Evolutionary conservation across 805 yeast species (phyloP).

Genomic region (Sugiyamaella smithiae): DNA sequence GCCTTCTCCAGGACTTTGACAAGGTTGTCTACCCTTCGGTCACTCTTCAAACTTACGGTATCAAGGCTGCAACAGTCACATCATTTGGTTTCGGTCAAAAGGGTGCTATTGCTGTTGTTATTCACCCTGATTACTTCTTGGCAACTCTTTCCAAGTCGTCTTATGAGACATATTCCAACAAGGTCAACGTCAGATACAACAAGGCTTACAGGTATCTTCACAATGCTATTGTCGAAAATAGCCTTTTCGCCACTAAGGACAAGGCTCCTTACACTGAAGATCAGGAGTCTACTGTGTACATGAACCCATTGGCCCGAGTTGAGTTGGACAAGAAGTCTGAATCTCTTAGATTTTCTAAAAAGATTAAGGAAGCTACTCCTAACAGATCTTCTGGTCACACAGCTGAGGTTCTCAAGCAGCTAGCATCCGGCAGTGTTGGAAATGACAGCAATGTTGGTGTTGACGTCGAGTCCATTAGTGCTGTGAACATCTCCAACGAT

Average conservation of each 20-base stretch:
- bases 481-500: slow-evolving; percentile 81
- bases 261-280: slow-evolving; percentile 90
- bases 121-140: slow-evolving; percentile 90
- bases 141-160: slow-evolving; percentile 72
- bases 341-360: slow-evolving; percentile 32
- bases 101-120: slow-evolving; percentile 92
- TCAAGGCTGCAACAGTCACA: slow-evolving; percentile 94
- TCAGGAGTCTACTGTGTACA: slow-evolving; percentile 83
- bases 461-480: slow-evolving; percentile 85
- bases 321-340: slow-evolving; percentile 39
- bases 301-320: slow-evolving; percentile 91
- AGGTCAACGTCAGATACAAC: slow-evolving; percentile 79
- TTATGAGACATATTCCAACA: slow-evolving; percentile 67
- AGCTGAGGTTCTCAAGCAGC: slow-evolving; percentile 54
- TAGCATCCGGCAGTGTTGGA: slow-evolving; percentile 49
- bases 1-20: slow-evolving; percentile 74
- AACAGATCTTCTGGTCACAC: slow-evolving; percentile 51
- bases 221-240: slow-evolving; percentile 85
- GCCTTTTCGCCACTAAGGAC: slow-evolving; percentile 89
- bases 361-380: slow-evolving; percentile 38
- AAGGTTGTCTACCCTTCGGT: slow-evolving; percentile 93
- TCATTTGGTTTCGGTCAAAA: slow-evolving; percentile 99
- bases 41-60: slow-evolving; percentile 90
- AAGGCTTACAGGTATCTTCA: slow-evolving; percentile 93
- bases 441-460: slow-evolving; percentile 81